phyloP scores from a whole-genome alignment of 2,329 filamentous ascomycete genomes.

The Botrytis deweyae region DNA sequence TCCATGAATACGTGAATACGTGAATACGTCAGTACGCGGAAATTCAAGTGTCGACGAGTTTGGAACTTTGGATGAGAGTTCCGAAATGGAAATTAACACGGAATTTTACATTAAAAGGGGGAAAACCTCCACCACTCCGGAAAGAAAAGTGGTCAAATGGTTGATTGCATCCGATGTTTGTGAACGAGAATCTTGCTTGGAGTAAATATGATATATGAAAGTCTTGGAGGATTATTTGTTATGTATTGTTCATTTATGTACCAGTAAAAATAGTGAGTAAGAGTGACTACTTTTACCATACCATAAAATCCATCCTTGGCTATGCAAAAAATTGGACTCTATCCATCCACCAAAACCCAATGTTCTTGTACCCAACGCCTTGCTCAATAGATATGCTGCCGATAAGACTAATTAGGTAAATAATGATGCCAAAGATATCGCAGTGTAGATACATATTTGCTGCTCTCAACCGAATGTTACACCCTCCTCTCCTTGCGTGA shows the following conservation, averaged over 20 bases:
- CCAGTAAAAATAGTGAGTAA: neutral
- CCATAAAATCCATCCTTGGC: neutral
- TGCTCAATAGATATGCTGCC: conserved; percentile 10
- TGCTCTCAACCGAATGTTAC: conserved; percentile 32
- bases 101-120: neutral
- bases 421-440: neutral
- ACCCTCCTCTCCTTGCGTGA: conserved; percentile 30
- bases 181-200: neutral
- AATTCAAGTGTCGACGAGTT: neutral
- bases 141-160: neutral
- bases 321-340: neutral
- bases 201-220: neutral
- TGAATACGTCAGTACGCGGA: neutral
- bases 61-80: neutral
- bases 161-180: neutral
- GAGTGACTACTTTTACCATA: neutral
- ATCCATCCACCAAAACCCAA: conserved; percentile 12
- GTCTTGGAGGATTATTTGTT: neutral
- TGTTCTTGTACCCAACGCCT: conserved; percentile 20
- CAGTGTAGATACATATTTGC: conserved; percentile 8
- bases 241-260: neutral
- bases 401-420: neutral
- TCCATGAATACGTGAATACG: neutral
- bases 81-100: neutral
- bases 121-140: neutral